Conservation (phyloP, 345 rosid genomes). For the Hypericum perforatum region DNA sequence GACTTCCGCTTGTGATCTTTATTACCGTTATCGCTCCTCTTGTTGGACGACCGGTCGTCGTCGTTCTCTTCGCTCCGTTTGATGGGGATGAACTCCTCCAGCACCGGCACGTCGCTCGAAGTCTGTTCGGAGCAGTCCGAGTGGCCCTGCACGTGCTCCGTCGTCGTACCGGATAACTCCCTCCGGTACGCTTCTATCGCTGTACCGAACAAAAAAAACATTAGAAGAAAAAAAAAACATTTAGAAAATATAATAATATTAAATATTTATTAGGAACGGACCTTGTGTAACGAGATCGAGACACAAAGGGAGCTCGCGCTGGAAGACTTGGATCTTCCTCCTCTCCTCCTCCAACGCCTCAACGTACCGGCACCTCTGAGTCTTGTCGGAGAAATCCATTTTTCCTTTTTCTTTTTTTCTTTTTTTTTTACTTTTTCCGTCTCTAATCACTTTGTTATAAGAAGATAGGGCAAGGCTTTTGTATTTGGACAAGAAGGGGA, state of each 20-base stretch:
- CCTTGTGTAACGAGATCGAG: slow-evolving; percentile 89
- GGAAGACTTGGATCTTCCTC: slow-evolving; percentile 82
- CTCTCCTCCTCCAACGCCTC: slow-evolving; percentile 78
- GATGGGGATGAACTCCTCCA: slow-evolving; percentile 76
- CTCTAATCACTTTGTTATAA: too few relatives aligned
- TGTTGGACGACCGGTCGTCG: too few relatives aligned
- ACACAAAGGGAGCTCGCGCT: slow-evolving; percentile 92
- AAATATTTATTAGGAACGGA: slow-evolving; percentile 8
- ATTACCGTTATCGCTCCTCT: not conserved
- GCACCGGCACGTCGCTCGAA: slow-evolving; percentile 54
- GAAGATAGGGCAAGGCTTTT: too few relatives aligned
- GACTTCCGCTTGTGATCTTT: slow-evolving; percentile 51
- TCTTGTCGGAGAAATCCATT: slow-evolving; percentile 43
- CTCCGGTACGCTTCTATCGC: slow-evolving; percentile 73
- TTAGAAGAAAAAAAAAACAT: not conserved
- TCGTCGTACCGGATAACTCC: slow-evolving; percentile 55
- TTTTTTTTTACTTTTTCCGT: too few relatives aligned
- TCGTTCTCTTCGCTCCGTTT: slow-evolving; percentile 16
- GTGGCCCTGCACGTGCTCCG: slow-evolving; percentile 23
- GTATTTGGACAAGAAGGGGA: too few relatives aligned
- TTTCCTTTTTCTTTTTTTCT: not conserved
- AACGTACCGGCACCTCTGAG: slow-evolving; percentile 49
- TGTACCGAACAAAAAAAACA: slow-evolving; percentile 17
- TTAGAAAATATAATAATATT: not conserved
- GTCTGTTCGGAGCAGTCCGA: slow-evolving; percentile 86